Percentiles rank a stretch among this genome's conserved stretches.
phyloP scores from a whole-genome alignment of 805 yeast genomes.

The Myxozyma vanderwaltii region DNA sequence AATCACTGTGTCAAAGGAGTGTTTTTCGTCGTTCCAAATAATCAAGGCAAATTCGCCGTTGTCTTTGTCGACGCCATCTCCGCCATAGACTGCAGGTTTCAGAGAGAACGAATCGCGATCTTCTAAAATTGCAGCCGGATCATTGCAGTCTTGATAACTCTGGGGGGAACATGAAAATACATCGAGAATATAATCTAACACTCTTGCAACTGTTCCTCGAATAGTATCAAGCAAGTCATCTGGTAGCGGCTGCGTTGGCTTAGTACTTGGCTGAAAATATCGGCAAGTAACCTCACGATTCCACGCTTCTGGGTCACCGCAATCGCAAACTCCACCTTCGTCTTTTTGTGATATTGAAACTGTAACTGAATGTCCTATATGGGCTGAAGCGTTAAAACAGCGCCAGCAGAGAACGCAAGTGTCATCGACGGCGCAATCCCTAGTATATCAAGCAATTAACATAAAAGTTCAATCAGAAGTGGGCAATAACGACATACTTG shows the following conservation, averaged over 20 bases:
- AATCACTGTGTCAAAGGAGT: slow-evolving; percentile 73
- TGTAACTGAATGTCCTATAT: slow-evolving; percentile 70
- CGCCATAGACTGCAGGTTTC: slow-evolving; percentile 51
- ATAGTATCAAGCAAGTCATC: slow-evolving; percentile 48
- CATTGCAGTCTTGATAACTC: slow-evolving; percentile 26
- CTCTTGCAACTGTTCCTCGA: slow-evolving; percentile 48
- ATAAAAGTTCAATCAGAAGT: too few species aligned
- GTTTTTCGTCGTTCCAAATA: slow-evolving; percentile 76
- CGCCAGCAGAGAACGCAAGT: slow-evolving; percentile 79
- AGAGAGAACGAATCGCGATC: slow-evolving; percentile 40
- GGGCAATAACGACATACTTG: slow-evolving; percentile 35
- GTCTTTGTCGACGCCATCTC: slow-evolving; percentile 37
- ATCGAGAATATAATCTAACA: slow-evolving; percentile 63
- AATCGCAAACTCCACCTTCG: slow-evolving; percentile 81
- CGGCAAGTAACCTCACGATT: slow-evolving; percentile 55
- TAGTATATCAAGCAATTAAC: background rate
- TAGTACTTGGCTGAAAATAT: slow-evolving; percentile 40
- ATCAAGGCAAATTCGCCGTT: slow-evolving; percentile 43
- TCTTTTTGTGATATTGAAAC: slow-evolving; percentile 60
- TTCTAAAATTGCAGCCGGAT: slow-evolving; percentile 8
- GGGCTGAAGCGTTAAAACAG: slow-evolving; percentile 72
- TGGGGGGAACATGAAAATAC: slow-evolving; percentile 44
- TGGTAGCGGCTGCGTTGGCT: slow-evolving; percentile 45
- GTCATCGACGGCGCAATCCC: slow-evolving; percentile 68
- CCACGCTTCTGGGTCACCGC: slow-evolving; percentile 91